Evolutionary conservation across 228 moss, liverwort and hornwort species (phyloP), one percentile per base, ranked within the genome.

Genomic region (Sphagnum fallax): DNA sequence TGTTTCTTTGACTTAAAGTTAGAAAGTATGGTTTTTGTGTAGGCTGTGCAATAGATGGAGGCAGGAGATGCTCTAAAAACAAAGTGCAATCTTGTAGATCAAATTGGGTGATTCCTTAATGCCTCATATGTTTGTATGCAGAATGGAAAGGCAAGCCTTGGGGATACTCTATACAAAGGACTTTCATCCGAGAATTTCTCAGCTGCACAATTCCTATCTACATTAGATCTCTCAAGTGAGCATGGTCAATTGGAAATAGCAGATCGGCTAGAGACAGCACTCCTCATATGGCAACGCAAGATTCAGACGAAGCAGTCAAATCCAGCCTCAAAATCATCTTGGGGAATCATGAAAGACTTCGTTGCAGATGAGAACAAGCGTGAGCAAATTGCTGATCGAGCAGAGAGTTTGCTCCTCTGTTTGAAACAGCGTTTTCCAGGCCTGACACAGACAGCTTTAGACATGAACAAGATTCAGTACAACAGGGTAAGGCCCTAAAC

Each of bases 401-500:
- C 97, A 16, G 97, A 98, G 70, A 86, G 84, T 74, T 75, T 93
- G 4, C 78, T 98, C 4, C 73, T 90, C 47, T 67, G 87, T 61
- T 75, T 98, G 63, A 93, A 91, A 70, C 91, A 84, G 77, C 85
- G 79, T 67, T 87, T 93, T 47, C 93, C 97, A 63, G 93, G 93
- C 73, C 78, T 98, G 90, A 78, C 97, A 67, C 97, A 98, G 73
- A 91, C 93, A 7, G 75, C 79, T 47, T 72, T 98, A 75, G 97
- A 98, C 76, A 86, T 82, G 59, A 80, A 90, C 65, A 98, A 98
- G 77, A 98, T 98, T 52, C 97, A 93, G 77, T 93, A 73, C 13
- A 98, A 98, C 80, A 91, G 78, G 79, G 97, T 98, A 81, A 5
- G 72, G 2, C 32, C 32, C 32, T 32, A 32, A 32, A 32, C 32